phyloP scores from a whole-genome alignment of 1,284 basidiomycete genomes.

The Gomphus sp. region DNA sequence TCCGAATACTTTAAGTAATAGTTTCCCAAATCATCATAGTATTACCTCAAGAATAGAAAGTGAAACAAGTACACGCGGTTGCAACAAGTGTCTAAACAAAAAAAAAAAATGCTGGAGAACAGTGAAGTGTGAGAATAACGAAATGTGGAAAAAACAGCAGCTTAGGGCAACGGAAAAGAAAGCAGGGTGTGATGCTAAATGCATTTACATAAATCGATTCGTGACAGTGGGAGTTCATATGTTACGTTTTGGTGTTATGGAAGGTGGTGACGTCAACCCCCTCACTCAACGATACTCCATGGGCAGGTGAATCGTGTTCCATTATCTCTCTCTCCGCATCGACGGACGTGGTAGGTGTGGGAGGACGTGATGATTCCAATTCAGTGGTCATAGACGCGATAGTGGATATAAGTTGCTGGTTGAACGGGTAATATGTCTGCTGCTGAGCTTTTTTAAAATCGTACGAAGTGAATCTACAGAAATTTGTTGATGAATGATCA shows the following conservation, averaged over 20 bases:
- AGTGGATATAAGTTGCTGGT: slow-evolving; percentile 5
- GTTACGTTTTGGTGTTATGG: neutral
- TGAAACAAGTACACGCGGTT: too few species aligned
- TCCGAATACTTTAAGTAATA: too few species aligned
- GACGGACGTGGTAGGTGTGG: slow-evolving; percentile 1
- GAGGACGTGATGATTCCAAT: slow-evolving; percentile 1
- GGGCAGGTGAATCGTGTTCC: neutral
- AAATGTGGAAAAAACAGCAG: neutral
- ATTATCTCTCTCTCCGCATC: neutral
- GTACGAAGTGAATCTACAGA: slow-evolving; percentile 7
- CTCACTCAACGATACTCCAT: neutral
- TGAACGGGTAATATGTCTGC: slow-evolving; percentile 8
- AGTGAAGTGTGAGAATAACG: too few species aligned
- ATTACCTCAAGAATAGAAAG: too few species aligned
- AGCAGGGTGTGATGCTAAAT: neutral
- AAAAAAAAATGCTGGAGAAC: too few species aligned
- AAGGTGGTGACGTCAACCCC: neutral
- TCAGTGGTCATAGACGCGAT: slow-evolving; percentile 1
- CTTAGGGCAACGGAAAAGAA: neutral
- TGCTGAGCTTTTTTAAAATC: slow-evolving; percentile 3
- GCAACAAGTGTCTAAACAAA: too few species aligned
- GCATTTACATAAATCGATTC: neutral
- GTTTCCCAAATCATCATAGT: too few species aligned
- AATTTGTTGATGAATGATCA: neutral
- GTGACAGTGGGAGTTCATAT: neutral